Conservation (phyloP, 2,329 filamentous ascomycete genomes). For the Colletotrichum orbiculare region DNA sequence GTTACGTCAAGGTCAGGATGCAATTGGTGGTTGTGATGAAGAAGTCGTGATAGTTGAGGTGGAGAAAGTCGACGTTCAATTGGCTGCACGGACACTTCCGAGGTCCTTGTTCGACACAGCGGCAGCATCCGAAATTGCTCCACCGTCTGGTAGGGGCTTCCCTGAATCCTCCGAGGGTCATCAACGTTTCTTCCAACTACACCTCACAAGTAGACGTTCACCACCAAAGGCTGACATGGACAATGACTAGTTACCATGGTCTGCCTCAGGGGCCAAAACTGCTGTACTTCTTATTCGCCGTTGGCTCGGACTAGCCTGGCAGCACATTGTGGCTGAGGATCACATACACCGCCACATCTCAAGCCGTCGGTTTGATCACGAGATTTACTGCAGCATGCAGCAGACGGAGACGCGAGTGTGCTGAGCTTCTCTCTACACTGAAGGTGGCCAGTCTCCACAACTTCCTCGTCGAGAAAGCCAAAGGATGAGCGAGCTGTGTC, state of each 20-base stretch:
- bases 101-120: background rate
- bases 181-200: conserved; percentile 27
- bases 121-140: conserved; percentile 19
- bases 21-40: too few relatives aligned
- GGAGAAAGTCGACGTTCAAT: background rate
- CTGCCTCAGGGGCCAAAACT: background rate
- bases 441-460: too few relatives aligned
- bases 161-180: conserved; percentile 12
- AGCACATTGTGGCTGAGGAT: conserved; percentile 5
- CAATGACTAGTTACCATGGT: background rate
- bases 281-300: background rate
- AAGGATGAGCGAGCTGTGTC: background rate
- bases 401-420: too few relatives aligned
- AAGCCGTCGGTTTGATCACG: too few relatives aligned
- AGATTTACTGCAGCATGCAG: too few relatives aligned
- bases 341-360: too few relatives aligned
- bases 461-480: background rate
- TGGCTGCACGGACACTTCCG: conserved; percentile 3
- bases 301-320: background rate
- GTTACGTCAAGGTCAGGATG: too few relatives aligned
- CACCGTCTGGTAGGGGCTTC: conserved; percentile 10
- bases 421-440: too few relatives aligned
- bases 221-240: background rate
- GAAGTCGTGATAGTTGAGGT: too few relatives aligned
- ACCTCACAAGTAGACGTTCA: conserved; percentile 1